These are phyloP conservation scores for Trichoderma breve DNA, from an alignment of 2,329 filamentous ascomycete genomes.

Conservation along the genomic window DNA sequence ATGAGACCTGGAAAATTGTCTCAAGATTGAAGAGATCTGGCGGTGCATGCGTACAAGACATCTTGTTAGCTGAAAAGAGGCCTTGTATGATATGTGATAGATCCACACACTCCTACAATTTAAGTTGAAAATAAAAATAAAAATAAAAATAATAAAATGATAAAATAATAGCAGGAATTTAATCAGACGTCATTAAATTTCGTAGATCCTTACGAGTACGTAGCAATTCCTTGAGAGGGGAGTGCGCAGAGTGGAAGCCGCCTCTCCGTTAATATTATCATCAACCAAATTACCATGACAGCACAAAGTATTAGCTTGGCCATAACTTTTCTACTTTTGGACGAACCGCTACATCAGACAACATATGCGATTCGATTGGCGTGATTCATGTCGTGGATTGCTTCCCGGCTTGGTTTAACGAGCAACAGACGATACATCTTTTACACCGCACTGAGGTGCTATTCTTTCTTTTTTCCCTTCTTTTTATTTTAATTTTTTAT, in stretches of 20 bases:
- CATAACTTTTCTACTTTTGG: background rate
- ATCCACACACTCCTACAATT: background rate
- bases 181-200: background rate
- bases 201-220: background rate
- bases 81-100: background rate
- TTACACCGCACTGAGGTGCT: background rate
- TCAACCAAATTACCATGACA: background rate
- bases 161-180: background rate
- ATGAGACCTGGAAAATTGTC: background rate
- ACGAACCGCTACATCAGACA: background rate
- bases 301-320: background rate
- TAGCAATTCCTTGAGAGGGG: background rate
- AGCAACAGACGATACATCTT: background rate
- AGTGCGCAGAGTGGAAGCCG: background rate
- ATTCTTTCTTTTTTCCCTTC: too few species aligned
- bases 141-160: background rate
- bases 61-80: background rate
- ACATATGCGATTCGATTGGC: too few species aligned
- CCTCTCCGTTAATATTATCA: background rate
- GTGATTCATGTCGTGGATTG: background rate
- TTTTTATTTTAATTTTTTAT: background rate
- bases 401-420: background rate
- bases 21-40: background rate
- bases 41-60: background rate
- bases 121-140: background rate